A percentile compares a stretch with the other conserved stretches of the same genome.
These are phyloP conservation scores for Diospyros lotus DNA, from an alignment of 148 eudicot species.

Conservation along the genomic window DNA sequence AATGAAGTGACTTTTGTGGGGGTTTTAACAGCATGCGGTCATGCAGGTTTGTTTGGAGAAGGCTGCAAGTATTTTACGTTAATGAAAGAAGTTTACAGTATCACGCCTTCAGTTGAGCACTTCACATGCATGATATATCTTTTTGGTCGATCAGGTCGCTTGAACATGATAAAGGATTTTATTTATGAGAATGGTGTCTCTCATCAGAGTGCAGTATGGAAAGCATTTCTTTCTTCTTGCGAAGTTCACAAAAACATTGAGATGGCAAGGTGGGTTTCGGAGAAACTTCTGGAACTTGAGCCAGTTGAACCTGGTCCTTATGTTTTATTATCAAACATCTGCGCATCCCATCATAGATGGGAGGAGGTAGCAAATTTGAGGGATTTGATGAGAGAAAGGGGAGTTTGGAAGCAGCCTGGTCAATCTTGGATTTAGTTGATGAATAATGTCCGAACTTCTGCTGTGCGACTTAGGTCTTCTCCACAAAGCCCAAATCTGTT, in stretches of 20 bases:
- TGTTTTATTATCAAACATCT: constrained; percentile 63
- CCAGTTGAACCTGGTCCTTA: constrained; percentile 54
- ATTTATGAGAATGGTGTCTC: constrained; percentile 48
- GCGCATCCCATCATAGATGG: constrained; percentile 55
- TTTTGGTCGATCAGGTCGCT: constrained; percentile 68
- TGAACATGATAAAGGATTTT: constrained; percentile 57
- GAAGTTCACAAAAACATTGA: constrained; percentile 63
- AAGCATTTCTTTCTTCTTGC: constrained; percentile 71
- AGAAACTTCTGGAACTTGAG: constrained; percentile 62
- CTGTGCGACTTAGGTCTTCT: constrained; percentile 31
- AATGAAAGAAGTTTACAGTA: constrained; percentile 58
- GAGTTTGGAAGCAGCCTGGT: constrained; percentile 60
- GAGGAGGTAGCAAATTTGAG: constrained; percentile 65
- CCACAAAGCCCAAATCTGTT: constrained; percentile 27
- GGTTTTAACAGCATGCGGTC: constrained; percentile 68
- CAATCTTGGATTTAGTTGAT: constrained; percentile 70
- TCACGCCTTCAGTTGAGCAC: constrained; percentile 61
- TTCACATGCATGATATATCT: constrained; percentile 85
- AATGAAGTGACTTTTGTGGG: constrained; percentile 69
- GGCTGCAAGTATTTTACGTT: constrained; percentile 53
- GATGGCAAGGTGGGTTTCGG: constrained; percentile 61
- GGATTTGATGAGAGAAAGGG: constrained; percentile 58
- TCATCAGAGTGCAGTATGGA: constrained; percentile 69
- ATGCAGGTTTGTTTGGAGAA: constrained; percentile 62
- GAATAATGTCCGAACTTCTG: constrained; percentile 29